Evolutionary conservation across 768 basidiomycete species (phyloP).

Genomic region (Nidularia pulvinata): DNA sequence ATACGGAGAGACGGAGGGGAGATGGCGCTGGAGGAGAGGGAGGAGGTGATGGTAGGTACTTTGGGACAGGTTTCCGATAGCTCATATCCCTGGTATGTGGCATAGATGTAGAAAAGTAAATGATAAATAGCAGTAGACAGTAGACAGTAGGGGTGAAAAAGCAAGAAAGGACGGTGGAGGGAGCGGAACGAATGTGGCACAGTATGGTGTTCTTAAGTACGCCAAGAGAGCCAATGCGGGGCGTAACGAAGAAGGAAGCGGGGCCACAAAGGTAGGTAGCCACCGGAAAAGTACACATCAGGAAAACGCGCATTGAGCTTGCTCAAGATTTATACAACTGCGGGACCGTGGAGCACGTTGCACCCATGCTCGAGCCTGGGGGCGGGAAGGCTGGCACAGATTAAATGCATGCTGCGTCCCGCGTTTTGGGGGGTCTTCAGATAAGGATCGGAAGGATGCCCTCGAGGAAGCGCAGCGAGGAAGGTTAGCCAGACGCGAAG

Average conservation of each 20-base stretch:
- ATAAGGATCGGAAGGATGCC: too few relatives aligned
- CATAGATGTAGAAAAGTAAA: neutral
- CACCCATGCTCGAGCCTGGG: neutral
- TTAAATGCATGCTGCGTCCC: neutral
- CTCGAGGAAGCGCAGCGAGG: too few relatives aligned
- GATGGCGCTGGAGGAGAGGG: constrained; percentile 28
- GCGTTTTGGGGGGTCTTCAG: neutral
- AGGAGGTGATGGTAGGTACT: constrained; percentile 66
- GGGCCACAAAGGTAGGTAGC: neutral
- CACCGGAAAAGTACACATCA: neutral
- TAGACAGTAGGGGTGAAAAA: neutral
- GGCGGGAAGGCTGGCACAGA: neutral
- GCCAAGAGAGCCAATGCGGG: neutral
- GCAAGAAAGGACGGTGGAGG: constrained; percentile 3
- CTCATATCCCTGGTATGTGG: constrained; percentile 46
- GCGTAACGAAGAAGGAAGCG: neutral
- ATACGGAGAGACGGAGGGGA: neutral
- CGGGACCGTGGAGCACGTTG: neutral
- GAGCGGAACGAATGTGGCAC: neutral
- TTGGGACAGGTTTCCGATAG: constrained; percentile 72
- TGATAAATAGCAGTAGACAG: constrained; percentile 3
- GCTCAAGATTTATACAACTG: neutral
- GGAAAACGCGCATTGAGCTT: neutral
- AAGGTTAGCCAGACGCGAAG: too few relatives aligned
- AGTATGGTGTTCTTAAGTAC: neutral